Conservation (phyloP, 805 yeast genomes). For the Saturnispora galanensis region DNA sequence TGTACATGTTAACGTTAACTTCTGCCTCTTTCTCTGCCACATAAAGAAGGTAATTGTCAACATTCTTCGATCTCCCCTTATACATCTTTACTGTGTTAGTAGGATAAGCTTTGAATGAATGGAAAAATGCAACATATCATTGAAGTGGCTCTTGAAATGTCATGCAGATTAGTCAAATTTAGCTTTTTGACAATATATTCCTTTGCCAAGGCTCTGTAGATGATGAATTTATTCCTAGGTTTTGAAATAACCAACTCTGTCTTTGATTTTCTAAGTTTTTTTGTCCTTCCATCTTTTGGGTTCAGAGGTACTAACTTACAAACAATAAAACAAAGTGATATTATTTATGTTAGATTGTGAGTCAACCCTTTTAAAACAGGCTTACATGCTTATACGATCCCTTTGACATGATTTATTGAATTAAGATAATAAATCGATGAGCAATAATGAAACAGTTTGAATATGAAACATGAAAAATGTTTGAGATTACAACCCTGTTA, state of each 20-base stretch:
- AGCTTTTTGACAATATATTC: background rate
- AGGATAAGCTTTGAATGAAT: background rate
- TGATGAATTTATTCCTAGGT: conserved; percentile 12
- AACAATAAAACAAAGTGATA: no score
- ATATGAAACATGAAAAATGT: no score
- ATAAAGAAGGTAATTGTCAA: conserved; percentile 5
- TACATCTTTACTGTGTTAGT: background rate
- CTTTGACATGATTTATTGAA: no score
- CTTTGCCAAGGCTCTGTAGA: conserved; percentile 7
- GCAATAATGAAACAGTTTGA: no score
- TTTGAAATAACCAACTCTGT: conserved; percentile 4
- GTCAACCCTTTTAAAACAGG: no score
- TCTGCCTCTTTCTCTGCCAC: conserved; percentile 1
- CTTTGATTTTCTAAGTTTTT: conserved; percentile 6
- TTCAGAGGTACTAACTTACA: background rate
- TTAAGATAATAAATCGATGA: no score
- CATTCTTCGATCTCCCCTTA: background rate
- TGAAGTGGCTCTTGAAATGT: conserved; percentile 7
- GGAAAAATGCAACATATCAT: background rate
- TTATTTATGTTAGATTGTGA: no score
- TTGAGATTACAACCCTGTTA: no score
- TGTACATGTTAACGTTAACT: background rate
- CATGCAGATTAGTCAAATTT: background rate
- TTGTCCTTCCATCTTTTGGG: conserved; percentile 4
- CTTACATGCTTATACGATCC: no score